These are phyloP conservation scores for Candida labiduridarum DNA, from an alignment of 1,139 yeast genomes.

Conservation along the genomic window DNA sequence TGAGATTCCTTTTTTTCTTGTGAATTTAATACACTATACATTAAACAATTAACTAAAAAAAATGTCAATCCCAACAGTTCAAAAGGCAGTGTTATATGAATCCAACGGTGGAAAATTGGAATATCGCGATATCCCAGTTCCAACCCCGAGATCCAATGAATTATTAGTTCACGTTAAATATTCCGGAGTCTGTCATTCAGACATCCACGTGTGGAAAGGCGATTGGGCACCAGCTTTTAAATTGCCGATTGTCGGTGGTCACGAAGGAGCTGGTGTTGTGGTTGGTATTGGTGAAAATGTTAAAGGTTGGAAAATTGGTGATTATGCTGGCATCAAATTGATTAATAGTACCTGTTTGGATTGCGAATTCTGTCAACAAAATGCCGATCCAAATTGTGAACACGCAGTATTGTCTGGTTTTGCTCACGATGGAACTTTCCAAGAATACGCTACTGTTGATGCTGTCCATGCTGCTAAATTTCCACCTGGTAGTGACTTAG, in stretches of 20 bases:
- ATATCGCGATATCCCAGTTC: slow-evolving; percentile 68
- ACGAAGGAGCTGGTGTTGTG: slow-evolving; percentile 82
- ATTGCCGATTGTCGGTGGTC: slow-evolving; percentile 78
- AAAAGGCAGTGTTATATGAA: slow-evolving; percentile 42
- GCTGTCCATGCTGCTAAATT: slow-evolving; percentile 83
- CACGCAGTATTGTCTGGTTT: slow-evolving; percentile 72
- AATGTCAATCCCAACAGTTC: slow-evolving; percentile 31
- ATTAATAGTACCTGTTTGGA: slow-evolving; percentile 69
- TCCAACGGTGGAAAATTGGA: slow-evolving; percentile 45
- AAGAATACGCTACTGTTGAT: slow-evolving; percentile 80
- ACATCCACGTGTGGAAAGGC: slow-evolving; percentile 79
- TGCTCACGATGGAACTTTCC: slow-evolving; percentile 81
- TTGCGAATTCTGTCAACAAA: slow-evolving; percentile 68
- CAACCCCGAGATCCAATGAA: slow-evolving; percentile 68
- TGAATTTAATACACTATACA: not conserved
- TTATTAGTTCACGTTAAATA: slow-evolving; percentile 67
- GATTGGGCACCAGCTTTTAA: slow-evolving; percentile 73
- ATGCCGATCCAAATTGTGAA: slow-evolving; percentile 68
- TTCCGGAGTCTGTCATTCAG: slow-evolving; percentile 82
- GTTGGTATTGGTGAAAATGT: slow-evolving; percentile 72
- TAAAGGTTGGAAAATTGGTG: slow-evolving; percentile 68
- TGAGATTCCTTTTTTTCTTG: not conserved
- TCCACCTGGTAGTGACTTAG: slow-evolving; percentile 70
- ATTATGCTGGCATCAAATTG: slow-evolving; percentile 76
- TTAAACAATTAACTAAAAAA: not conserved